Conservation (phyloP, 1,284 basidiomycete genomes). For the Veloboletus limbatus region DNA sequence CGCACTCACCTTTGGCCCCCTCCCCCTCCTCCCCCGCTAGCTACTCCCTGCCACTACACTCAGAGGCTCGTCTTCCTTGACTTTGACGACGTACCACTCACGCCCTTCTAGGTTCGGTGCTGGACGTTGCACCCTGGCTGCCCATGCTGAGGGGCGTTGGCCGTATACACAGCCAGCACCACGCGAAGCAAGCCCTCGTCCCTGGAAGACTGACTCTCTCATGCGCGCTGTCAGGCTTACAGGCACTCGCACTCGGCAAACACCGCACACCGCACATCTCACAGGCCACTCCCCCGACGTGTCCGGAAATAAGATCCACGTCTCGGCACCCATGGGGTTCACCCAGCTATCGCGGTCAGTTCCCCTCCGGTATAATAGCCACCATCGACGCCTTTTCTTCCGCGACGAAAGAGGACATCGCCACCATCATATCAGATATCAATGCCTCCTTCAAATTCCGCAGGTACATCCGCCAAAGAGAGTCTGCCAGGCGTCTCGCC, state of each 20-base stretch:
- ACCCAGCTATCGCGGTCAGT: conserved; percentile 10
- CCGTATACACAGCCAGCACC: conserved; percentile 51
- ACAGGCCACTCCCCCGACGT: background rate
- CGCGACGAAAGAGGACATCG: conserved; percentile 22
- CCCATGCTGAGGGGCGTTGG: conserved; percentile 68
- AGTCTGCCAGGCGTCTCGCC: conserved; percentile 43
- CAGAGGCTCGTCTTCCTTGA: conserved; percentile 11
- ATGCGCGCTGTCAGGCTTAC: conserved; percentile 20
- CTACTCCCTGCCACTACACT: too few species aligned
- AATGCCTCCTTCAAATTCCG: conserved; percentile 26
- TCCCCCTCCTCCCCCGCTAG: too few species aligned
- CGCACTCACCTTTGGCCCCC: too few species aligned
- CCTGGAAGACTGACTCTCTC: conserved; percentile 18
- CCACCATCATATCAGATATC: conserved; percentile 24
- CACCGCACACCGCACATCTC: conserved; percentile 8
- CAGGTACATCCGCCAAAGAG: conserved; percentile 37
- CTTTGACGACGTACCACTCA: background rate
- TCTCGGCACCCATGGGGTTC: background rate
- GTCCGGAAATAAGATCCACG: background rate
- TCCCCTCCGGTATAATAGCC: conserved; percentile 28
- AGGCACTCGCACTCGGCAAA: conserved; percentile 20
- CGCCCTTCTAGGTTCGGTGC: conserved; percentile 19
- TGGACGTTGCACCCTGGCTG: conserved; percentile 46
- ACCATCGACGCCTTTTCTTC: conserved; percentile 24
- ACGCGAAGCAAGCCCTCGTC: conserved; percentile 37